Conservation (phyloP, 2,329 filamentous ascomycete species). For the Pseudofabraea citricarpa region DNA sequence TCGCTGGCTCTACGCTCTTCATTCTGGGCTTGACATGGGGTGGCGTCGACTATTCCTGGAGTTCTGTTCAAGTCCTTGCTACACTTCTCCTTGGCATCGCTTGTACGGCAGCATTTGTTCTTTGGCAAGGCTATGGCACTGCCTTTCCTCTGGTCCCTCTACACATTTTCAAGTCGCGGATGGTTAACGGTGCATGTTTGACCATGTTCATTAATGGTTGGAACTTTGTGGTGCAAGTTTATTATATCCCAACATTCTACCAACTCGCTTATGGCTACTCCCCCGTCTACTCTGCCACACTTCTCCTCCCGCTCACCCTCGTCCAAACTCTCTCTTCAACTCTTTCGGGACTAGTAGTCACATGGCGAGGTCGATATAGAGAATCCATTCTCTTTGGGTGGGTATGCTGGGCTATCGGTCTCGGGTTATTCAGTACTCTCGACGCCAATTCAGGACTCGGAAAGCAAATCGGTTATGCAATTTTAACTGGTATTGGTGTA, state of each 20-base stretch:
- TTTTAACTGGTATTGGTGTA: slow-evolving; percentile 47
- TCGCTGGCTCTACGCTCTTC: slow-evolving; percentile 40
- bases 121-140: slow-evolving; percentile 6
- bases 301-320: slow-evolving; percentile 39
- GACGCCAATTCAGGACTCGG: slow-evolving; percentile 41
- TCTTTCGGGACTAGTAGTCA: slow-evolving; percentile 45
- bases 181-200: slow-evolving; percentile 50
- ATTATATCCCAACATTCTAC: slow-evolving; percentile 34
- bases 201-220: slow-evolving; percentile 55
- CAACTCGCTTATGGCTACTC: slow-evolving; percentile 40
- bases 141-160: slow-evolving; percentile 11
- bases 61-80: slow-evolving; percentile 44
- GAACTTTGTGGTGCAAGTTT: slow-evolving; percentile 54
- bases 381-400: slow-evolving; percentile 50
- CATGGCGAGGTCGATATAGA: slow-evolving; percentile 46
- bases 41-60: slow-evolving; percentile 50
- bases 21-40: slow-evolving; percentile 48
- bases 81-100: slow-evolving; percentile 42
- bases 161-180: slow-evolving; percentile 47
- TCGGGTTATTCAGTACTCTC: slow-evolving; percentile 48
- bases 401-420: slow-evolving; percentile 45
- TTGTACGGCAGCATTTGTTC: background rate
- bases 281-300: slow-evolving; percentile 35
- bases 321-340: slow-evolving; percentile 42
- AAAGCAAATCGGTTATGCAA: slow-evolving; percentile 49